Percentiles rank a stretch among this genome's conserved stretches.
Evolutionary conservation across 2,329 filamentous ascomycete species (phyloP).

Genomic region (Metarhizium rileyi): DNA sequence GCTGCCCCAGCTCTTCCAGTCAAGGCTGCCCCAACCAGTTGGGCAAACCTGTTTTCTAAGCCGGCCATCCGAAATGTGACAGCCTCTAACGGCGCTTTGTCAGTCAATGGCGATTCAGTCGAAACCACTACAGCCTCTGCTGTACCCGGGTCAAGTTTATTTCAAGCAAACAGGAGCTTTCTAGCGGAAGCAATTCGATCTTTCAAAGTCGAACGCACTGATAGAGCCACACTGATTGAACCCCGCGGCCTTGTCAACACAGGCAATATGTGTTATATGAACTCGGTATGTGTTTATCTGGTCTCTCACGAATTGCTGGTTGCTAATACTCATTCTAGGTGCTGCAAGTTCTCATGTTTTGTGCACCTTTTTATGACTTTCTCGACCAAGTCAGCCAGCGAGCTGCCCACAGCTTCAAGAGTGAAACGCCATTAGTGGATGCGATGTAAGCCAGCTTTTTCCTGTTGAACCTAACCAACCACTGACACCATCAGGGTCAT

Average conservation of each 20-base stretch:
- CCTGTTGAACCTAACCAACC: not conserved
- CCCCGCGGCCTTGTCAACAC: conserved; percentile 92
- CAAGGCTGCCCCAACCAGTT: conserved; percentile 26
- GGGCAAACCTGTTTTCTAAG: conserved; percentile 31
- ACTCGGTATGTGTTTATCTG: conserved; percentile 63
- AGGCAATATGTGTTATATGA: conserved; percentile 99
- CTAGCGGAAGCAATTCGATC: conserved; percentile 68
- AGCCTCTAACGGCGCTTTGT: conserved; percentile 9
- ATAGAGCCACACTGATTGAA: conserved; percentile 74
- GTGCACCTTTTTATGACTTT: conserved; percentile 89
- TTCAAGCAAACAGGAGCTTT: conserved; percentile 42
- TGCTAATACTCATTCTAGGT: conserved; percentile 49
- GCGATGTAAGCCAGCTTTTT: conserved; percentile 59
- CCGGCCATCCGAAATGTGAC: conserved; percentile 13
- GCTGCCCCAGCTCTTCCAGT: conserved; percentile 13
- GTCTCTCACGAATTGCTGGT: not conserved
- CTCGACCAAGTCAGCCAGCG: conserved; percentile 77
- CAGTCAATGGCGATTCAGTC: conserved; percentile 16
- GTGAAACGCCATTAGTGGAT: conserved; percentile 85
- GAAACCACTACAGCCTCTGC: conserved; percentile 7
- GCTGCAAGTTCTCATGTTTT: conserved; percentile 90
- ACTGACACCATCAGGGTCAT: conserved; percentile 51
- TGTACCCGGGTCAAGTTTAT: conserved; percentile 24
- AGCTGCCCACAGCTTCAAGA: conserved; percentile 86
- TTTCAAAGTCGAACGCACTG: conserved; percentile 56